Percentiles rank a stretch among this genome's conserved stretches.
These are phyloP conservation scores for Macrocystidia cucumis DNA, from an alignment of 1,284 basidiomycete species.

Conservation along the genomic window DNA sequence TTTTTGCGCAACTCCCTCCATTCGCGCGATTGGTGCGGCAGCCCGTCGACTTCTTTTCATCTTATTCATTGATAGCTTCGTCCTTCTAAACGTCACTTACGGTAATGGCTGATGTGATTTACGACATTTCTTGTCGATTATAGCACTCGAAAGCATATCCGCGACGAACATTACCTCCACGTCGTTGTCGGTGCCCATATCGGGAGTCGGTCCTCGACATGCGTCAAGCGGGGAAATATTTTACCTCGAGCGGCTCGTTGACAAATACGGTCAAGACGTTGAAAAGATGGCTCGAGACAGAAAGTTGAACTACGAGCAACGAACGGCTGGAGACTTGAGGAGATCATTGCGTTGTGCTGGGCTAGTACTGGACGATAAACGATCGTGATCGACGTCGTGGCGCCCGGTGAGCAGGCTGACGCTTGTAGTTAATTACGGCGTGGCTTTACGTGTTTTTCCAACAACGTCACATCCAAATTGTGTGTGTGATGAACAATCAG, in stretches of 20 bases:
- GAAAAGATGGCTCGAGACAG: constrained; percentile 77
- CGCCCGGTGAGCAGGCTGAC: too few relatives aligned
- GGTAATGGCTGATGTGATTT: constrained; percentile 9
- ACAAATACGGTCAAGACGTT: constrained; percentile 68
- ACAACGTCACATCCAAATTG: too few relatives aligned
- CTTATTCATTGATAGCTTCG: constrained; percentile 12
- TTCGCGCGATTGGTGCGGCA: constrained; percentile 15
- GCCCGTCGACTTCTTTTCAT: constrained; percentile 8
- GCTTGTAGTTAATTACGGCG: too few relatives aligned
- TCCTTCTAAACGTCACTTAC: too few relatives aligned
- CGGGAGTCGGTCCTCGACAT: constrained; percentile 47
- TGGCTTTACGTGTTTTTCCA: too few relatives aligned
- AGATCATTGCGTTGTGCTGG: constrained; percentile 52
- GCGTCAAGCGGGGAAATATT: constrained; percentile 63
- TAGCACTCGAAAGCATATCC: constrained; percentile 30
- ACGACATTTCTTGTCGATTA: constrained; percentile 7
- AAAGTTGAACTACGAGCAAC: constrained; percentile 79
- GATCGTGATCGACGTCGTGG: constrained; percentile 2
- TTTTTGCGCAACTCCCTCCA: constrained; percentile 4
- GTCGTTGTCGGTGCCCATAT: constrained; percentile 30
- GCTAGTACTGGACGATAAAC: too few relatives aligned
- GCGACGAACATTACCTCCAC: constrained; percentile 17
- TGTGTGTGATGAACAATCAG: too few relatives aligned
- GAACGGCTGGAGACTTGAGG: constrained; percentile 78
- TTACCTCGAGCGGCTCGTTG: constrained; percentile 65